These are phyloP conservation scores for Taiozyma sp. DNA, from an alignment of 1,139 yeast species.

Conservation along the genomic window DNA sequence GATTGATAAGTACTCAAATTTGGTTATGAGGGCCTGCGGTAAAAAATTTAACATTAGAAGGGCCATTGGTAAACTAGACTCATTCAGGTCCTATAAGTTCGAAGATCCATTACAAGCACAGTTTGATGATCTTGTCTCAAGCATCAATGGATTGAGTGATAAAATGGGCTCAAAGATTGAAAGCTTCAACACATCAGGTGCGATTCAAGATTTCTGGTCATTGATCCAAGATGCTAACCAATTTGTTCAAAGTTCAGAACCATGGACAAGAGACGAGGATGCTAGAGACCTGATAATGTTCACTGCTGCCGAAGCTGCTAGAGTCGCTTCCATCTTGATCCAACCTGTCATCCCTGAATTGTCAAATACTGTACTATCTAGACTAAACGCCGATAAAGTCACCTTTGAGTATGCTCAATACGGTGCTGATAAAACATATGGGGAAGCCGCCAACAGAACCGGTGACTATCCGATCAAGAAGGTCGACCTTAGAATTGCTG, in stretches of 20 bases:
- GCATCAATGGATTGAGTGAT: constrained; percentile 27
- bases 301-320: constrained; percentile 63
- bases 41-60: constrained; percentile 56
- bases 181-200: constrained; percentile 52
- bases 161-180: constrained; percentile 40
- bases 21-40: constrained; percentile 71
- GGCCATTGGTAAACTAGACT: constrained; percentile 28
- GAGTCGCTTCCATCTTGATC: constrained; percentile 63
- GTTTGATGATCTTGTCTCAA: constrained; percentile 19
- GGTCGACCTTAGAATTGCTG: constrained; percentile 7
- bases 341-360: constrained; percentile 72
- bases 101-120: constrained; percentile 10
- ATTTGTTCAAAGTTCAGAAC: constrained; percentile 54
- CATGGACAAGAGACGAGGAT: constrained; percentile 44
- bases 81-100: constrained; percentile 12
- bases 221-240: constrained; percentile 59
- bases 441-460: constrained; percentile 35
- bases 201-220: constrained; percentile 60
- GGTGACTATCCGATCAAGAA: constrained; percentile 39
- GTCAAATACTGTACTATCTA: constrained; percentile 52
- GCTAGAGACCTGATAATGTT: constrained; percentile 52
- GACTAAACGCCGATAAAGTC: constrained; percentile 50
- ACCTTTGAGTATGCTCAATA: constrained; percentile 32
- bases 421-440: constrained; percentile 49
- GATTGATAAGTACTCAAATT: constrained; percentile 80